phyloP scores from a whole-genome alignment of 2,329 filamentous ascomycete species.

The Cercospora canescens region DNA sequence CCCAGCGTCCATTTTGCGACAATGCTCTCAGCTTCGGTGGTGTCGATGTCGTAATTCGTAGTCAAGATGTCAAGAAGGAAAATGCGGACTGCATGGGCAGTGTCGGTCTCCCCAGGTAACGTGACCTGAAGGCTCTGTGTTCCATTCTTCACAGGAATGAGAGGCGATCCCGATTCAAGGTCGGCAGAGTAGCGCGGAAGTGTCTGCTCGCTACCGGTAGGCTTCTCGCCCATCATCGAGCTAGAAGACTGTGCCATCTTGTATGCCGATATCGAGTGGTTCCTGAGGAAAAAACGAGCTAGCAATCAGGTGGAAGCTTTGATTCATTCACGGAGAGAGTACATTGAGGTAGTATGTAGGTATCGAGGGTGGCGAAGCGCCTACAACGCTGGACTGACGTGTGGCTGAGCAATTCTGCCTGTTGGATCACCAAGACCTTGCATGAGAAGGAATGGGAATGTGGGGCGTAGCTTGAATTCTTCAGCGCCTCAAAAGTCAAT shows the following conservation, averaged over 20 bases:
- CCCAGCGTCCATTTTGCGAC: conserved; percentile 21
- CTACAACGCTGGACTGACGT: not conserved
- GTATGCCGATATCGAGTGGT: not conserved
- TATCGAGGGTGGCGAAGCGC: not conserved
- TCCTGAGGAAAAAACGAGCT: not conserved
- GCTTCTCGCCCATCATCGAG: not conserved
- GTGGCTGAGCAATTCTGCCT: not conserved
- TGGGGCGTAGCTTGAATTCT: not conserved
- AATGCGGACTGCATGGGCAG: not conserved
- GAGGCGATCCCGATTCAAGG: not conserved
- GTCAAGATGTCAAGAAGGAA: not conserved
- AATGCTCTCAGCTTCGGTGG: conserved; percentile 8
- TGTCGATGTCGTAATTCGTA: not conserved
- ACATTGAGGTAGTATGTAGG: not conserved
- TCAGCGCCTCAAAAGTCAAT: not conserved
- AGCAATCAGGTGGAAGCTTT: not conserved
- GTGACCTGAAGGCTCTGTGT: not conserved
- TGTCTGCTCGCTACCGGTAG: not conserved
- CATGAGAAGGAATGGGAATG: not conserved
- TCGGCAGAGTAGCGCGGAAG: not conserved
- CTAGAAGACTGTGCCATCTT: not conserved
- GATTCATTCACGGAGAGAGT: not conserved
- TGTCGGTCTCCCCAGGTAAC: not conserved
- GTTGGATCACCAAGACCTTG: not conserved
- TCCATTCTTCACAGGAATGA: not conserved